Evolutionary conservation across 139 green algal species (phyloP).

Genomic region (Picochlorum sp.): DNA sequence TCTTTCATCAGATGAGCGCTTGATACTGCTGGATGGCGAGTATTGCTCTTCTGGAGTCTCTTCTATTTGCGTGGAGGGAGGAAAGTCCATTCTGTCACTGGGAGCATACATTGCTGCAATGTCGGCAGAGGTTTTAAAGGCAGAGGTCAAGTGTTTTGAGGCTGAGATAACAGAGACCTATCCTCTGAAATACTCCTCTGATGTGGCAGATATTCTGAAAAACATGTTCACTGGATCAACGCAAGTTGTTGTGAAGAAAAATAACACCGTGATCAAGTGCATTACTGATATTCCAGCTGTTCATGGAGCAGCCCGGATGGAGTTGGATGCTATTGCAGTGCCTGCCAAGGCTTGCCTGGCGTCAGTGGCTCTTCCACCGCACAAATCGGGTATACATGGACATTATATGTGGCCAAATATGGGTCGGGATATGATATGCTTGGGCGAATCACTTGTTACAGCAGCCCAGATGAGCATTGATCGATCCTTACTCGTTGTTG

Average conservation of each 20-base stretch:
- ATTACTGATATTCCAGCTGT: conserved; percentile 30
- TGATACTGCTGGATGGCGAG: conserved; percentile 40
- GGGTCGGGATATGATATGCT: conserved; percentile 22
- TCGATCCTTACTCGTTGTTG: no score
- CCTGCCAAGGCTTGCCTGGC: conserved; percentile 50
- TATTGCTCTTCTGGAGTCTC: conserved; percentile 42
- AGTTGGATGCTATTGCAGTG: conserved; percentile 31
- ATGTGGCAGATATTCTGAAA: conserved; percentile 52
- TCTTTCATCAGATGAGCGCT: conserved; percentile 33
- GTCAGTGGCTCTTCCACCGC: conserved; percentile 36
- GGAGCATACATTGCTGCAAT: conserved; percentile 52
- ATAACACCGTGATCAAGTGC: conserved; percentile 22
- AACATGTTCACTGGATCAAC: conserved; percentile 64
- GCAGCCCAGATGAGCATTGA: no score
- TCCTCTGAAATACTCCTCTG: conserved; percentile 40
- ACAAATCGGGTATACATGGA: conserved; percentile 26
- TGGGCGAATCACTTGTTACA: conserved; percentile 19
- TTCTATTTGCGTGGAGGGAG: conserved; percentile 40
- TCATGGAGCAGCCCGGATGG: conserved; percentile 38
- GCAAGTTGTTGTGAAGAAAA: conserved; percentile 47
- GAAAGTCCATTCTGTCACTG: conserved; percentile 32
- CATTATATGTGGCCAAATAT: conserved; percentile 20
- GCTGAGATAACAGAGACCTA: conserved; percentile 40
- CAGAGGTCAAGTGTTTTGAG: conserved; percentile 48
- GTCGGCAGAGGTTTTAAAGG: conserved; percentile 59